A percentile compares a stretch with the other conserved stretches of the same genome.
phyloP scores from a whole-genome alignment of 805 yeast species.

The Candida pseudofarinosa region DNA sequence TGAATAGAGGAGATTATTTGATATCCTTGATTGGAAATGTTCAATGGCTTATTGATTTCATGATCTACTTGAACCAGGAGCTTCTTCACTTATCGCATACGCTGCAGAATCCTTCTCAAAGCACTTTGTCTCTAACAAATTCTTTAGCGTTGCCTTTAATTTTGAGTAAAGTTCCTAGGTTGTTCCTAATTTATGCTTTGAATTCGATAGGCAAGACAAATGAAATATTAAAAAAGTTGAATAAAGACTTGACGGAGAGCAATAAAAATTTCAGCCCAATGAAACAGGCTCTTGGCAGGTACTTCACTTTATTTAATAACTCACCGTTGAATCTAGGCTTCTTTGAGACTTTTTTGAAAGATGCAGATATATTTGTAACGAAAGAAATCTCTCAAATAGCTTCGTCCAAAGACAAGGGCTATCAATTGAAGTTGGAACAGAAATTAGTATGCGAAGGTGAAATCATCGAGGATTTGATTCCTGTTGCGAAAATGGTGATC shows the following conservation, averaged over 20 bases:
- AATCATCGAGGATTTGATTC: constrained; percentile 43
- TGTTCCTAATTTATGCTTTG: constrained; percentile 61
- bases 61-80: constrained; percentile 72
- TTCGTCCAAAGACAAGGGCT: constrained; percentile 18
- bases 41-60: constrained; percentile 81
- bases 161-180: constrained; percentile 66
- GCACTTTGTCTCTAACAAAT: constrained; percentile 22
- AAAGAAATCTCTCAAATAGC: constrained; percentile 23
- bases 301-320: constrained; percentile 43
- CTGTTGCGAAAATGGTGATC: constrained; percentile 41
- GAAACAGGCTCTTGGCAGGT: constrained; percentile 48
- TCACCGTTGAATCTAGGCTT: constrained; percentile 53
- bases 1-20: constrained; percentile 59
- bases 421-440: constrained; percentile 53
- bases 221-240: constrained; percentile 53
- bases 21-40: constrained; percentile 67
- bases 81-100: constrained; percentile 42
- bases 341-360: constrained; percentile 60
- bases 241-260: constrained; percentile 44
- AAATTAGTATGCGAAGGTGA: constrained; percentile 58
- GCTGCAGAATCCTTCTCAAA: constrained; percentile 14
- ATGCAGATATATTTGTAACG: constrained; percentile 42
- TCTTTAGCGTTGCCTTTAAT: constrained; percentile 55
- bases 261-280: constrained; percentile 45
- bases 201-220: constrained; percentile 62